phyloP scores from a whole-genome alignment of 345 rosid species.

The Hevea brasiliensis region DNA sequence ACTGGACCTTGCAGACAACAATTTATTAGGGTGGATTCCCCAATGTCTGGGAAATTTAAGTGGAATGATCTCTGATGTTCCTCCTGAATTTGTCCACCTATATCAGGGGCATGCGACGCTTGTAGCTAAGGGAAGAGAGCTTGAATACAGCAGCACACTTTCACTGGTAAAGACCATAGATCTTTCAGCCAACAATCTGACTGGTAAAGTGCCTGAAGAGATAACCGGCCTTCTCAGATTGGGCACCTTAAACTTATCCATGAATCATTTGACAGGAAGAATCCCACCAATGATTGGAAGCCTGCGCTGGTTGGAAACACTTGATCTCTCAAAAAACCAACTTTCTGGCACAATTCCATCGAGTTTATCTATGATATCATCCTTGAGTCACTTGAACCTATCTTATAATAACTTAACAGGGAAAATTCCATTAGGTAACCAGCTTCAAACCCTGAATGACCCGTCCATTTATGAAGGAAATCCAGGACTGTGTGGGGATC shows the following conservation, averaged over 20 bases:
- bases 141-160: conserved; percentile 12
- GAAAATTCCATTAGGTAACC: conserved; percentile 18
- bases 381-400: conserved; percentile 23
- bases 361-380: conserved; percentile 12
- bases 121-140: conserved; percentile 14
- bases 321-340: conserved; percentile 25
- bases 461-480: conserved; percentile 23
- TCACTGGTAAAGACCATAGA: conserved; percentile 18
- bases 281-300: conserved; percentile 18
- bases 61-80: conserved; percentile 1
- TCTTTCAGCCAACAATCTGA: conserved; percentile 18
- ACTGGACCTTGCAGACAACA: conserved; percentile 19
- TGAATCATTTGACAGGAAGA: conserved; percentile 21
- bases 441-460: conserved; percentile 25
- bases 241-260: conserved; percentile 29
- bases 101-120: not conserved
- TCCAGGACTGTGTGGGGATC: conserved; percentile 22
- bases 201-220: conserved; percentile 20
- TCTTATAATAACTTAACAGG: conserved; percentile 28
- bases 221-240: conserved; percentile 8
- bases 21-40: conserved; percentile 19
- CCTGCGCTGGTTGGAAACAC: conserved; percentile 14
- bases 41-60: not conserved
- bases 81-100: not conserved
- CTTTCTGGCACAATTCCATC: conserved; percentile 28